Base-by-base conservation (phyloP, 257 asterid genomes). In the Fraxinus americana region DNA sequence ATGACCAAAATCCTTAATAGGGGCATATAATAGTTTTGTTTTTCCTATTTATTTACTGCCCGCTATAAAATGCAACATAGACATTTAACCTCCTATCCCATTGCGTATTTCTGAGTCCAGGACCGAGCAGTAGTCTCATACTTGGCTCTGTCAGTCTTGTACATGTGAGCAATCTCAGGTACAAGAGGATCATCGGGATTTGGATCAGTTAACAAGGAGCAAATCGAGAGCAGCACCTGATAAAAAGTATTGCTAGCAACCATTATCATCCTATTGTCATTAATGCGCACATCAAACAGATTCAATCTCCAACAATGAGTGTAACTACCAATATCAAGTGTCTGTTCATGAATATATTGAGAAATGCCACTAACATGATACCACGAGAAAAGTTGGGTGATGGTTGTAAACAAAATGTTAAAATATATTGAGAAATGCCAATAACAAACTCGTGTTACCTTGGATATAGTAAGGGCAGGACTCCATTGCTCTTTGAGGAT, bases 171-270 rank as follows among this genome's bases (percentile, higher is more conserved):
- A 70, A 92, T 91, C 85, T 92, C 97, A 5, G 97, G 97, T 54
- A 91, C 97, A 39, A 92, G 91, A 30, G 97, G 97, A 81, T 92
- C 97, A 36, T 92, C 95, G 2, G 97, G 93, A 32, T 92, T 92
- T 78, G 97, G 97, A 78, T 92, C 97, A 7, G 97, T 92, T 83
- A 92, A 79, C 89, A 92, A 79, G 12, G 97, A 92, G 88, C 96
- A 90, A 38, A 92, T 87, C 12, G 97, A 92, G 32, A 92, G 95
- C 66, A 92, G 83, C 74, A 92, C 97, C 97, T 92, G 17, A 3
- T 11, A 63, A 25, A n/a, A 21, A 0, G 34, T 10, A 12, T 23
- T 61, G 32, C 14, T 2, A 61, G 68, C 12, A 61, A 7, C 10
- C 25, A n/a, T 61, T 61, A 61, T 25, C 30, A n/a, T 61, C 19